A percentile compares a stretch with the other conserved stretches of the same genome.
Conservation (phyloP, 495 filamentous ascomycete species). For the Penicillium turbatum region DNA sequence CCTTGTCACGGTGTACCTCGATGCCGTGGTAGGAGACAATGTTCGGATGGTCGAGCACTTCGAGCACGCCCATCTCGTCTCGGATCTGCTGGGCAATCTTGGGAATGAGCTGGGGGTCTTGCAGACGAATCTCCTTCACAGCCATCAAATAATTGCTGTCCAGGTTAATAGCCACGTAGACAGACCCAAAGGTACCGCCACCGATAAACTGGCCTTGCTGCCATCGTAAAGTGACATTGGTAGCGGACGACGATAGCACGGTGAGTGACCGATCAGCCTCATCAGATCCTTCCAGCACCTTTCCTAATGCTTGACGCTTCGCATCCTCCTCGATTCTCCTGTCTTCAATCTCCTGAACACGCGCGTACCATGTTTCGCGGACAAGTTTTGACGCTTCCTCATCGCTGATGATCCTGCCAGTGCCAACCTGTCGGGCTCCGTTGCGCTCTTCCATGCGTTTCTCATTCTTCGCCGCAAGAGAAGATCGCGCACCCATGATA, state of each 20-base stretch:
- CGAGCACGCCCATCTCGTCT: slow-evolving; percentile 94
- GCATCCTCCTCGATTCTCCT: slow-evolving; percentile 69
- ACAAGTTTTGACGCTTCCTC: slow-evolving; percentile 74
- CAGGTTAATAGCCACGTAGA: slow-evolving; percentile 94
- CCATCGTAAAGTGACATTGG: slow-evolving; percentile 92
- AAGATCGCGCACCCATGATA: slow-evolving; percentile 95
- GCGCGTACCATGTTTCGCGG: slow-evolving; percentile 64
- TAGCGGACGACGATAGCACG: slow-evolving; percentile 86
- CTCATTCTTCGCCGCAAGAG: slow-evolving; percentile 86
- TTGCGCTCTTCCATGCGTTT: slow-evolving; percentile 73
- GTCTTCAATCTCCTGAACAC: slow-evolving; percentile 72
- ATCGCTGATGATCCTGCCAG: slow-evolving; percentile 75
- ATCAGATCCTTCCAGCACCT: slow-evolving; percentile 88
- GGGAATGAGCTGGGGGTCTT: slow-evolving; percentile 94
- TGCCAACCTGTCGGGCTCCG: slow-evolving; percentile 68
- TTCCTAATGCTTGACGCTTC: slow-evolving; percentile 84
- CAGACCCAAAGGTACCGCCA: slow-evolving; percentile 93
- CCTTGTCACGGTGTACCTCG: slow-evolving; percentile 95
- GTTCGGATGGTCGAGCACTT: slow-evolving; percentile 93
- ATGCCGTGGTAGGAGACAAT: slow-evolving; percentile 97
- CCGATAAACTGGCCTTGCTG: slow-evolving; percentile 97
- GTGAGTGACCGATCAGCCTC: slow-evolving; percentile 94
- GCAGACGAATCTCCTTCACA: slow-evolving; percentile 95
- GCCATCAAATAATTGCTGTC: slow-evolving; percentile 96
- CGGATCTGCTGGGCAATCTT: slow-evolving; percentile 89